Evolutionary conservation across 2,329 filamentous ascomycete species (phyloP), one percentile per base, ranked within the genome.

Genomic region (Cladosporium sp.): DNA sequence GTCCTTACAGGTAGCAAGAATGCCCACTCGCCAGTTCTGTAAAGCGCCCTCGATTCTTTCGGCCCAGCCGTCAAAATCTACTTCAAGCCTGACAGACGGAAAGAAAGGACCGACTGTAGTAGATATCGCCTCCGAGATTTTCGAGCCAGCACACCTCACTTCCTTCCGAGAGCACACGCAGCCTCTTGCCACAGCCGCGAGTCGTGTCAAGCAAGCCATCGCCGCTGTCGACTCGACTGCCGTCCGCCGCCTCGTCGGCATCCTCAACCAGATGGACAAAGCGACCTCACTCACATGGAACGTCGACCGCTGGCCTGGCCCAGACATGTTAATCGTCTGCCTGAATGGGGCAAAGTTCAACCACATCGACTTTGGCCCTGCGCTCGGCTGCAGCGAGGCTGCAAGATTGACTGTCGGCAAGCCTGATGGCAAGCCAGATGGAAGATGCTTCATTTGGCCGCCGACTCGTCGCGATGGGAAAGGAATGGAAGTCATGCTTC

Each of bases 251-350:
- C 47, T 61, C 15, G 59, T 59, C 15, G 55, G 56, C 43, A 30
- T 61, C 5, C 37, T 61, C 28, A 42, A 59, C 12, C 59, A 59
- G 15, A 59, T 61, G 49, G 39, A 56, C 25, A 51, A 59, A n/a
- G 47, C 55, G 14, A 61, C 42, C 3, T 55, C 52, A 9, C 40
- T 59, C 36, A 61, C 57, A 3, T 61, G 60, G 57, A 57, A 59
- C 28, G 60, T 61, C 57, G 40, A 60, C 39, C 40, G 60, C 20
- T 61, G 57, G 58, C 58, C 59, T 3, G 59, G 56, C 6, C 59
- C 59, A 14, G 56, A 61, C 30, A 59, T 61, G 59, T 42, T 61
- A 3, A 42, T 61, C 9, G 56, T 61, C 15, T 50, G 50, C 42
- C 19, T 57, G 25, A 43, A 60, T 22, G 19, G n/a, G 15, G 17